Base-by-base conservation (phyloP, 1,139 yeast species). In the Suhomyces yuchorum region DNA sequence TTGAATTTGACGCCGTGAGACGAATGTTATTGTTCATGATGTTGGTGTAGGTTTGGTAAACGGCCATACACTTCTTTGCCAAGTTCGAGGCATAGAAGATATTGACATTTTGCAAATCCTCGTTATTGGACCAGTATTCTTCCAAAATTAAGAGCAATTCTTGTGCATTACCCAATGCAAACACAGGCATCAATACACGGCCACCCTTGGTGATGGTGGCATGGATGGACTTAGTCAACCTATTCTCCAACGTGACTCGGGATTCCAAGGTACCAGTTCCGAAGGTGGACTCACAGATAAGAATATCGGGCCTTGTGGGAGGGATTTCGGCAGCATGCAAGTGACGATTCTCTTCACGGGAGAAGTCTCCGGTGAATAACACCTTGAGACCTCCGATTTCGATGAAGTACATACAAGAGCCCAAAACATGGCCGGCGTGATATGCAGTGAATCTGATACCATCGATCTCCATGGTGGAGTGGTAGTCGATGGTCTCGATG, bases 231-330 rank as follows among this genome's bases (percentile, higher is more conserved):
- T 83, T 84, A 3, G 96, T 89, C 56, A 93, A 71, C 58, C 93
- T 80, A 12, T 81, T 75, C 63, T 93, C 99, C 64, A 93, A 86
- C 52, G 89, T 96, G 19, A 80, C 67, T 54, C 97, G 75, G 2
- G 97, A 96, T 62, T 91, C 96, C 63, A 92, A 97, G 0, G 97
- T 90, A 44, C 97, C 98, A 0, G 99, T 95, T 45, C 99, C 99
- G 65, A 92, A 93, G 0, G 99, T 93, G 3, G 97, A 88, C 66
- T 93, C 99, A 1, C 96, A 87, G 57, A 93, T 92, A 43, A 95
- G 74, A 40, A 93, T 80, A 67, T 95, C 98, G 0, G 99, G 97
- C 53, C 87, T 79, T 33, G 79, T 77, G 1, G 95, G 89, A 0
- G 99, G 99, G 1, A 93, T 85, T 66, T 95, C 99, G 0, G 99